These are phyloP conservation scores for Penicillium janthinellum DNA, from an alignment of 2,329 filamentous ascomycete species.

Conservation along the genomic window DNA sequence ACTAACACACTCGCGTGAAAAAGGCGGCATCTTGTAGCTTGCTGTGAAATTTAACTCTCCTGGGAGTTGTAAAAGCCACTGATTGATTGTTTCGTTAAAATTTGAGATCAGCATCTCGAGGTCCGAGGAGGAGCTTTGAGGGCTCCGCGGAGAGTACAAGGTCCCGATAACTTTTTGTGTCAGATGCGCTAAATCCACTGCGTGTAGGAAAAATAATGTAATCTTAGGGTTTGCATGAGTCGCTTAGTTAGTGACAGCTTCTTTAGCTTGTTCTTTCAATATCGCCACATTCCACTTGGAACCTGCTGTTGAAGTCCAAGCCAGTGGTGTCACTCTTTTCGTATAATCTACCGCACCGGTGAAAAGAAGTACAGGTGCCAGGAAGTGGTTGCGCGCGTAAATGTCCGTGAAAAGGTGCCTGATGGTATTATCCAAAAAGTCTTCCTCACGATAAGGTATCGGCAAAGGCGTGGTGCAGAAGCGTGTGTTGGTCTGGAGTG, in stretches of 20 bases:
- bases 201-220: background rate
- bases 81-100: background rate
- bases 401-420: background rate
- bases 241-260: background rate
- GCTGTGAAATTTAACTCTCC: background rate
- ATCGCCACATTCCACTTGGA: background rate
- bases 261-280: background rate
- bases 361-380: background rate
- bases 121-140: background rate
- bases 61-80: background rate
- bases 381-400: background rate
- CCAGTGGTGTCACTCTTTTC: background rate
- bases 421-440: background rate
- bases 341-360: background rate
- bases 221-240: background rate
- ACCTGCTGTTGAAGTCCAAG: background rate
- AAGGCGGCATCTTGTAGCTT: background rate
- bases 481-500: background rate
- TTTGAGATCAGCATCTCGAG: background rate
- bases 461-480: background rate
- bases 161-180: background rate
- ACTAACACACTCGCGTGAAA: background rate
- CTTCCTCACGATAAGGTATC: background rate
- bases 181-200: background rate
- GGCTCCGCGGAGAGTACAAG: background rate